These are phyloP conservation scores for Microdochium paspali DNA, from an alignment of 2,329 filamentous ascomycete genomes.

Conservation along the genomic window DNA sequence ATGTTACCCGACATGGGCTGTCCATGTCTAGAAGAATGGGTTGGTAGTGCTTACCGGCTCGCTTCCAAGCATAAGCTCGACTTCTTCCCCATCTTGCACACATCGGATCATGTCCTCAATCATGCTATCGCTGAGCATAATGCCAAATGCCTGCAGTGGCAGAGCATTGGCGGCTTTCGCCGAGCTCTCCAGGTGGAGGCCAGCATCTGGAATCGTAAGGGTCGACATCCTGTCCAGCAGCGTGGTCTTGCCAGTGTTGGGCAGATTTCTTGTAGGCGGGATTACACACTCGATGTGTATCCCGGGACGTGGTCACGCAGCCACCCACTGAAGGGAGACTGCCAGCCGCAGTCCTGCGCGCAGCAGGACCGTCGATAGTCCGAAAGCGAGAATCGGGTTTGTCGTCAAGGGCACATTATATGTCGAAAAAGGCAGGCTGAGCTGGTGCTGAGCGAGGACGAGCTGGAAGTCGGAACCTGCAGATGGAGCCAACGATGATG, in stretches of 20 bases:
- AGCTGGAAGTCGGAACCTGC: background rate
- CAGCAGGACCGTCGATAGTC: background rate
- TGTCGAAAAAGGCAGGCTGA: background rate
- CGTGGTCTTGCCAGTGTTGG: background rate
- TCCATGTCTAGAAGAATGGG: no score
- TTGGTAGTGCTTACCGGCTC: constrained; percentile 46
- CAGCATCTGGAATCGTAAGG: constrained; percentile 46
- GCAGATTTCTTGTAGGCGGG: background rate
- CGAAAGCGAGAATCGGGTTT: background rate
- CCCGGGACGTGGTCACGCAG: background rate
- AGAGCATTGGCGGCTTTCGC: constrained; percentile 31
- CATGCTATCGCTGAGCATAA: constrained; percentile 46
- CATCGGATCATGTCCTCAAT: constrained; percentile 55
- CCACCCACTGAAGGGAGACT: background rate
- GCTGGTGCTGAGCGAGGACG: background rate
- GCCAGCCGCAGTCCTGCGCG: background rate
- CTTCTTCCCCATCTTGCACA: constrained; percentile 43
- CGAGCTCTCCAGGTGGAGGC: constrained; percentile 46
- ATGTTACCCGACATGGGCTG: no score
- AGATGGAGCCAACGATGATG: background rate
- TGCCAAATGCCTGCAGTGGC: constrained; percentile 46
- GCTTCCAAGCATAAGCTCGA: constrained; percentile 48
- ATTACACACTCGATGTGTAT: constrained; percentile 1
- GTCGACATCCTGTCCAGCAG: constrained; percentile 32
- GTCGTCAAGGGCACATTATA: background rate